Conservation (phyloP, 2,329 filamentous ascomycete genomes). For the Monosporascus sp. region DNA sequence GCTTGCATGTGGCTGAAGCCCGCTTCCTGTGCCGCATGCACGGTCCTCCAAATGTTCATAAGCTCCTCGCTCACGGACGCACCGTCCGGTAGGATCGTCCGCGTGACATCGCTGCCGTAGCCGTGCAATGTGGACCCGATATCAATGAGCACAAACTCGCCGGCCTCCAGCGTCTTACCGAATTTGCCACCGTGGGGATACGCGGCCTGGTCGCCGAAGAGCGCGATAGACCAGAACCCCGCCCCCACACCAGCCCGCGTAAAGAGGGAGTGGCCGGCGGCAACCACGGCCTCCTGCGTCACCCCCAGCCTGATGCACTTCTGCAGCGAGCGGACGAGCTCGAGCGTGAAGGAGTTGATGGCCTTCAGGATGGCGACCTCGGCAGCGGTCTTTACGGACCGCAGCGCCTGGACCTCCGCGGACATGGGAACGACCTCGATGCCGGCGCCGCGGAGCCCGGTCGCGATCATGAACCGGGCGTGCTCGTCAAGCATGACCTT, state of each 20-base stretch:
- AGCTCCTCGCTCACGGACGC: slow-evolving; percentile 18
- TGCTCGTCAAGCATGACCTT: slow-evolving; percentile 26
- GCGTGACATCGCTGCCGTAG: slow-evolving; percentile 25
- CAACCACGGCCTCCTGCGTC: slow-evolving; percentile 20
- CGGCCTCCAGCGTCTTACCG: slow-evolving; percentile 18
- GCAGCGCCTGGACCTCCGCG: slow-evolving; percentile 17
- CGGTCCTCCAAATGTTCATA: slow-evolving; percentile 20
- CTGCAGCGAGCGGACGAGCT: slow-evolving; percentile 22
- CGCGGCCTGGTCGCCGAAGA: slow-evolving; percentile 24
- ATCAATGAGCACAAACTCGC: slow-evolving; percentile 25
- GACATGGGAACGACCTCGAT: slow-evolving; percentile 24
- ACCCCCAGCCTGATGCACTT: slow-evolving; percentile 19
- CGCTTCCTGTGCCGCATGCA: slow-evolving; percentile 18
- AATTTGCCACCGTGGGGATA: slow-evolving; percentile 24
- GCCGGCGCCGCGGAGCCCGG: slow-evolving; percentile 19
- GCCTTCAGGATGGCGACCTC: slow-evolving; percentile 22
- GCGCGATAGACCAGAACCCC: slow-evolving; percentile 24
- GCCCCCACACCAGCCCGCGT: slow-evolving; percentile 19
- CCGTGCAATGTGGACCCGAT: slow-evolving; percentile 24
- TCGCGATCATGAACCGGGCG: slow-evolving; percentile 23
- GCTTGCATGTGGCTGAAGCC: slow-evolving; percentile 20
- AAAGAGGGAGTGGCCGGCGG: slow-evolving; percentile 16
- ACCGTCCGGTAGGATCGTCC: slow-evolving; percentile 20
- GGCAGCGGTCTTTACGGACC: slow-evolving; percentile 22
- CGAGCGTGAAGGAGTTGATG: slow-evolving; percentile 24